phyloP scores from a whole-genome alignment of 2,329 filamentous ascomycete genomes.

The Daldinia sp. region DNA sequence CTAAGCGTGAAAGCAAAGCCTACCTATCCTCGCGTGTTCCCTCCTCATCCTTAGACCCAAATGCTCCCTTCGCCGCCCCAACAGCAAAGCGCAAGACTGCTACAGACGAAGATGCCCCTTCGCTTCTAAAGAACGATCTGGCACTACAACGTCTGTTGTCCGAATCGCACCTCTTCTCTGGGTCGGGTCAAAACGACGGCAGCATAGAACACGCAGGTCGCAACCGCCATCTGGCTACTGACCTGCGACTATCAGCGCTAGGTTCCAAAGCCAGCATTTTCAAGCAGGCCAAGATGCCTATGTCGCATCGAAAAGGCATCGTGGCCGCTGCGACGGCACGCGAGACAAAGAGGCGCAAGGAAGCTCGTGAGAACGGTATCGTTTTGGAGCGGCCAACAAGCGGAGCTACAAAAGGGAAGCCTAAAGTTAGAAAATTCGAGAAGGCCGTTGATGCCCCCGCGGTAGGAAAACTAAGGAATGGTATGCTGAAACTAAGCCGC shows the following conservation, averaged over 20 bases:
- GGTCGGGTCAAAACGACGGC: slow-evolving; percentile 43
- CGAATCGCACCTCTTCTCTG: slow-evolving; percentile 85
- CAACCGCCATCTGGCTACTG: slow-evolving; percentile 81
- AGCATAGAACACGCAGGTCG: slow-evolving; percentile 63
- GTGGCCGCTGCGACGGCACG: slow-evolving; percentile 67
- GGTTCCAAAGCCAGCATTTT: slow-evolving; percentile 80
- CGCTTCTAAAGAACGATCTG: slow-evolving; percentile 88
- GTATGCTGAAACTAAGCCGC: slow-evolving; percentile 76
- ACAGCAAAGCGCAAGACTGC: slow-evolving; percentile 43
- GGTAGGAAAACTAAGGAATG: slow-evolving; percentile 81
- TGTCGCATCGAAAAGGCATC: slow-evolving; percentile 88
- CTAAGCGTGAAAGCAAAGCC: slow-evolving; percentile 75
- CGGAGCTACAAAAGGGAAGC: slow-evolving; percentile 44
- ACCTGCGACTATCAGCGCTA: slow-evolving; percentile 82
- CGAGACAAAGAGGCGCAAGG: slow-evolving; percentile 75
- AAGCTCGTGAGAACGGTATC: slow-evolving; percentile 90
- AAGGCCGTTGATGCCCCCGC: slow-evolving; percentile 77
- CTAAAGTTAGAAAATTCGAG: slow-evolving; percentile 54
- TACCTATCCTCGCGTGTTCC: slow-evolving; percentile 68
- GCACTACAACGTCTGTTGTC: slow-evolving; percentile 88
- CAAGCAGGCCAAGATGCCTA: slow-evolving; percentile 86
- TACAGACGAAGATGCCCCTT: slow-evolving; percentile 65
- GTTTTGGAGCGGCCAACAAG: slow-evolving; percentile 71
- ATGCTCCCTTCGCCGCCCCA: slow-evolving; percentile 39
- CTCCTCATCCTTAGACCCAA: slow-evolving; percentile 39